Percentiles rank a stretch among this genome's conserved stretches.
phyloP scores from a whole-genome alignment of 192 early-diverging fungal species.

The Dissophora globulifera region DNA sequence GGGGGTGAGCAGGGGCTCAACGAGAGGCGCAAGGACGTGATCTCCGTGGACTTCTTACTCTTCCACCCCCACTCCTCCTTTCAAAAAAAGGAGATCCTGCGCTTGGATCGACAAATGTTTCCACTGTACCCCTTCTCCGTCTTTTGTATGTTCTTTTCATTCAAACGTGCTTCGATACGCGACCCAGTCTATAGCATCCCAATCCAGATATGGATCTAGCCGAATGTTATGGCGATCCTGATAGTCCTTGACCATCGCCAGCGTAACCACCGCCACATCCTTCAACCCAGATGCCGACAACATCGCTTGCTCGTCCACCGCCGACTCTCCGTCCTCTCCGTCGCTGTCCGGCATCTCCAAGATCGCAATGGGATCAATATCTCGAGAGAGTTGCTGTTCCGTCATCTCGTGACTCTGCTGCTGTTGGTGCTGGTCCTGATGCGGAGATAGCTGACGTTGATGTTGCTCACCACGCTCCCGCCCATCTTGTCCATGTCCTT shows the following conservation, averaged over 20 bases:
- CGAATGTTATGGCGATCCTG: slow-evolving; percentile 44
- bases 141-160: slow-evolving; percentile 3
- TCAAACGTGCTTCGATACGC: slow-evolving; percentile 33
- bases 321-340: slow-evolving; percentile 8
- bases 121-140: background rate
- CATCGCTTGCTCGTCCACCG: background rate
- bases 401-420: background rate
- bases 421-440: too few relatives aligned
- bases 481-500: too few relatives aligned
- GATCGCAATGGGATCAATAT: slow-evolving; percentile 26
- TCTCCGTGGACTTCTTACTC: too few relatives aligned
- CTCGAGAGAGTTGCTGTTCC: background rate
- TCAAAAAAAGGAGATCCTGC: too few relatives aligned
- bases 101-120: too few relatives aligned
- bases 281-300: slow-evolving; percentile 4
- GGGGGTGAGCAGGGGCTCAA: too few relatives aligned
- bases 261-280: slow-evolving; percentile 44
- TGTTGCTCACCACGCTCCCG: too few relatives aligned
- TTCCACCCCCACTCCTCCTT: too few relatives aligned
- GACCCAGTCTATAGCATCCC: slow-evolving; percentile 37
- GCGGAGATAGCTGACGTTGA: too few relatives aligned
- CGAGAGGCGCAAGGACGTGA: too few relatives aligned
- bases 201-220: slow-evolving; percentile 35
- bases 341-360: slow-evolving; percentile 39
- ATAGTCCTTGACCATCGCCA: slow-evolving; percentile 48